Base-by-base conservation (phyloP, 345 rosid genomes). In the Crucihimalaya himalaica region DNA sequence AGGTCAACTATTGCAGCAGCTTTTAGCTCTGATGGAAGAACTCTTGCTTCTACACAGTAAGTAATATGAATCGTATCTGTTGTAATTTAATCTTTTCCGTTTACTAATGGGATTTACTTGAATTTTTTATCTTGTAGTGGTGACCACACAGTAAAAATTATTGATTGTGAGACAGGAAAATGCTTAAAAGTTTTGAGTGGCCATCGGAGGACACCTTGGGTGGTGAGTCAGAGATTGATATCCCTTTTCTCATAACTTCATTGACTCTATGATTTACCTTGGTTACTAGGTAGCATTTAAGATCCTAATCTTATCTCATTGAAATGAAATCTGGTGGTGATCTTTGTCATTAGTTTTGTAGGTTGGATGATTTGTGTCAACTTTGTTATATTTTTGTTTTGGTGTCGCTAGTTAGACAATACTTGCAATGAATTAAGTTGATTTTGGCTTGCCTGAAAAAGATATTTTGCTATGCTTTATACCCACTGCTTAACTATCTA, bases 1-100 rank as follows among this genome's bases (percentile, higher is more conserved):
- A 86, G 98, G 83, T 94, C 98, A 18, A 94, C 98, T 32, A 94
- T 94, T 73, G 98, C 98, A 27, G 98, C 97, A 62, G 96, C 98
- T 45, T 94, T 94, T 80, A 94, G 98, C 73, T 84, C 95, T 62
- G 91, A 94, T 81, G 97, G 97, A 77, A 86, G 80, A 82, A 84
- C 82, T 13, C 88, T 93, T 71, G 98, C 98, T 61, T 93, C 96
- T 55, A 93, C 97, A 8, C 98, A 93, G 96, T 91, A 70, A 78
- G 91, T 78, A 62, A 58, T 29, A 12, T 45, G 48, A 46, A 13
- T 58, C 11, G 18, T 51, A 25, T 53, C 20, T 50, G 46, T 18
- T 72, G 45, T 39, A 57, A 14, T 46, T 37, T 56, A 52, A 28
- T 66, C 10, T n/a, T 70, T 63, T 15, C 18, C 42, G 79, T 48